Base-by-base conservation (phyloP, 1,284 basidiomycete genomes). In the Pterulicium gracile region DNA sequence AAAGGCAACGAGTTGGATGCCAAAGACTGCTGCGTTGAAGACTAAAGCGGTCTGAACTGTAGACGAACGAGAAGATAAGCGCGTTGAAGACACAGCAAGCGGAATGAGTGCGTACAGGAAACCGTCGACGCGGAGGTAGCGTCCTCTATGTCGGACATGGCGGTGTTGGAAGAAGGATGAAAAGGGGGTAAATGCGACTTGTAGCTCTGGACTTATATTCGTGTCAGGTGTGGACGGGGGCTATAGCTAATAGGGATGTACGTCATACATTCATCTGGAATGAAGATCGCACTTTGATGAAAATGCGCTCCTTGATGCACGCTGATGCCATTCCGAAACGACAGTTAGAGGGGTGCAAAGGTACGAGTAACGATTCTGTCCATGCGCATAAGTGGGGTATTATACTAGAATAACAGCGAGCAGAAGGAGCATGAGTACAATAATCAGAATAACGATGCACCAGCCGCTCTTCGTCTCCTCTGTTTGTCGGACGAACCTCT, bases 31-130 rank as follows among this genome's bases (percentile, higher is more conserved):
- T 1, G 66, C 70, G 55, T 89, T 88, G 67, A 88, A 79, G 35
- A 75, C 75, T 42, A 93, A 72, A 1, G 90, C 82, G 3, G 89
- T 83, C 39, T 83, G 58, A 60, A 93, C 93, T 3, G 85, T 79
- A 44, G n/a, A 32, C 7, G n/a, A 32, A 32, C 7, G 27, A 10
- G 27, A 32, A n/a, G n/a, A n/a, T n/a, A n/a, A n/a, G n/a, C n/a
- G n/a, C n/a, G n/a, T n/a, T n/a, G n/a, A n/a, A n/a, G n/a, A n/a
- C n/a, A n/a, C n/a, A n/a, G n/a, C n/a, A n/a, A n/a, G n/a, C n/a
- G n/a, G n/a, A 32, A 32, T 10, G n/a, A 32, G 10, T 7, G 27
- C 27, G 27, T 32, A 32, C 27, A 32, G 27, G 27, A 32, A 7
- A 66, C 53, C 1, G 75, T 77, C 24, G 77, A 74, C 47, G 77